Evolutionary conservation across 768 basidiomycete species (phyloP).

Genomic region (Leccinum truebloodii): DNA sequence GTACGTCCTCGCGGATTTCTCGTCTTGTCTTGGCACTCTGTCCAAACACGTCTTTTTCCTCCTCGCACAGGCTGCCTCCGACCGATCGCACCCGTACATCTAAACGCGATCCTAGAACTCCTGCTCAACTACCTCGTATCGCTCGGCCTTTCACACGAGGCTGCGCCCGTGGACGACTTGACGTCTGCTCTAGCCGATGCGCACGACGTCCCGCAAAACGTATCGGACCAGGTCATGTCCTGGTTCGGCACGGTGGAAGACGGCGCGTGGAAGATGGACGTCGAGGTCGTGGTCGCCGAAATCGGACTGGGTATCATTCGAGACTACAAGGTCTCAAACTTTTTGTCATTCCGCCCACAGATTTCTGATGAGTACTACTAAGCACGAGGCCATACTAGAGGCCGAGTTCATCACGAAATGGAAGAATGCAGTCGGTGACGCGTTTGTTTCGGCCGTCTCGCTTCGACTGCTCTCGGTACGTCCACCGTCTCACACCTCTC

Average conservation of each 20-base stretch:
- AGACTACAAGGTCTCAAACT: constrained; percentile 39
- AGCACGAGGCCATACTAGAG: constrained; percentile 63
- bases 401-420: constrained; percentile 64
- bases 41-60: too few species aligned
- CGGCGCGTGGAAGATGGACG: constrained; percentile 68
- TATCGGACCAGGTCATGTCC: constrained; percentile 68
- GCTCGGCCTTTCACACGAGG: constrained; percentile 50
- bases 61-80: constrained; percentile 62
- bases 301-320: constrained; percentile 77
- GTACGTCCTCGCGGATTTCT: constrained; percentile 34
- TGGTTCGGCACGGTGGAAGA: constrained; percentile 76
- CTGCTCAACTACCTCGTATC: constrained; percentile 76
- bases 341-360: not conserved
- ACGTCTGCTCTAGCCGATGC: constrained; percentile 63
- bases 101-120: constrained; percentile 70
- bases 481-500: not conserved
- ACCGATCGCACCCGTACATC: constrained; percentile 66
- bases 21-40: too few species aligned
- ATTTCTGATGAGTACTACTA: not conserved
- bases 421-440: constrained; percentile 76
- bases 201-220: constrained; percentile 63
- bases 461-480: constrained; percentile 68
- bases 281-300: constrained; percentile 61
- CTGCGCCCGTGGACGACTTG: constrained; percentile 61
- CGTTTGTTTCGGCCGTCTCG: constrained; percentile 63